phyloP scores from a whole-genome alignment of 2,329 filamentous ascomycete species.

The Cephalotrichum gorgonifer region DNA sequence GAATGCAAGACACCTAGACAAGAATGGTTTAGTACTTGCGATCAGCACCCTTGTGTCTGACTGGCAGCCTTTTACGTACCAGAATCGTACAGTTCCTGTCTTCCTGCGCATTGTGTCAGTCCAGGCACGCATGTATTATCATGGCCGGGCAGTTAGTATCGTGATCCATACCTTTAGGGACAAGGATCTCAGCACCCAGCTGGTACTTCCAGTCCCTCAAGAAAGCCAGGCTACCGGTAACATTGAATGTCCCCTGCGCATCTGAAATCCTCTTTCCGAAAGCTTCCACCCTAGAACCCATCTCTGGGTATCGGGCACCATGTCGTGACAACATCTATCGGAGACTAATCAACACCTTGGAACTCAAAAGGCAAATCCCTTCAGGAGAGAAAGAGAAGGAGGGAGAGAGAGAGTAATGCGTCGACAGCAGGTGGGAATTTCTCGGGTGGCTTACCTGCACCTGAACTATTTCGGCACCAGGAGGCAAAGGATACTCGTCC shows the following conservation, averaged over 20 bases:
- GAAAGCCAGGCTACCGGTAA: slow-evolving; percentile 51
- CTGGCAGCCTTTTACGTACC: slow-evolving; percentile 16
- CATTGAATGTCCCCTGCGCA: slow-evolving; percentile 39
- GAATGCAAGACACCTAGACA: slow-evolving; percentile 52
- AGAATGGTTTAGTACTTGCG: background rate
- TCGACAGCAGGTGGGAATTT: too few species aligned
- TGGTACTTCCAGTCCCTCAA: slow-evolving; percentile 59
- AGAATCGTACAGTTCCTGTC: slow-evolving; percentile 63
- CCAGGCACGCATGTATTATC: background rate
- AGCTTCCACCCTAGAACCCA: slow-evolving; percentile 39
- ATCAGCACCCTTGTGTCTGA: background rate
- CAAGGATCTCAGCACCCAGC: slow-evolving; percentile 61
- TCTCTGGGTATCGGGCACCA: slow-evolving; percentile 63
- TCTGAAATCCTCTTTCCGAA: slow-evolving; percentile 50
- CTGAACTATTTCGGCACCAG: slow-evolving; percentile 58
- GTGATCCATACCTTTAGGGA: slow-evolving; percentile 43
- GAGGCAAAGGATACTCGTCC: slow-evolving; percentile 57
- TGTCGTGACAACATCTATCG: slow-evolving; percentile 61
- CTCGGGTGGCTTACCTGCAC: slow-evolving; percentile 31
- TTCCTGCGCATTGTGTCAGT: slow-evolving; percentile 23
- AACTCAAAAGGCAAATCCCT: too few species aligned
- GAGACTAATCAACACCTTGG: background rate
- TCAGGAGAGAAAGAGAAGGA: too few species aligned
- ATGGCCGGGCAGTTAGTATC: background rate
- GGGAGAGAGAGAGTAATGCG: too few species aligned